Evolutionary conservation across 129 eudicot species (phyloP), one percentile per base, ranked within the genome.

Genomic region (Calendula officinalis): DNA sequence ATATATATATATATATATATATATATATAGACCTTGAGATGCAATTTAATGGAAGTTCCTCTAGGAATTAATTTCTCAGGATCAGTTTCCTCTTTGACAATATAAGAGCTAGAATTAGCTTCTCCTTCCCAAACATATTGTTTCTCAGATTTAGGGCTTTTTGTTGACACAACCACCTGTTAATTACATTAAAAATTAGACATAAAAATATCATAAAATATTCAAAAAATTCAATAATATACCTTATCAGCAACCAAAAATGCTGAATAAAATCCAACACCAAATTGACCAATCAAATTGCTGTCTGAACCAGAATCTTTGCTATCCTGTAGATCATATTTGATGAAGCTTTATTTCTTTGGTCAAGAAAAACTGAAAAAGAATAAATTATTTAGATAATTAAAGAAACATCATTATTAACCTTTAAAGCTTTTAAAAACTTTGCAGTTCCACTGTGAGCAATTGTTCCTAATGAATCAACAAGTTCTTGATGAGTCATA

Each of bases 81-180:
- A 49, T 92, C 99, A 58, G 99, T 88, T 83, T 92, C 99, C 68
- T 92, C 99, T 72, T 89, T 75, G 37, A 92, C 78, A 67, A 83
- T 81, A 56, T 88, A 92, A 30, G 99, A 78, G 78, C 96, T 85
- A 48, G 99, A 86, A 72, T 88, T 88, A 53, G 95, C 91, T 72
- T 92, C 96, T 67, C 99, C 96, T 83, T 88, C 99, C 99, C 99
- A 92, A 15, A 88, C 91, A 73, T 78, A 92, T 66, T 92, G 99
- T 68, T 81, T 88, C 66, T 92, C 99, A 39, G 96, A 92, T 62
- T 81, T 88, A 15, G 99, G 92, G 71, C 96, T 88, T 79, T 83
- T 92, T 40, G 99, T 88, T 32, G 96, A 82, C 59, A 92, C 99
- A 74, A 82, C 89, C 66, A 92, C 99, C 99, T 92, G 63, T 50